phyloP scores from a whole-genome alignment of 2,329 filamentous ascomycete species.

The Diplocarpon rosae region DNA sequence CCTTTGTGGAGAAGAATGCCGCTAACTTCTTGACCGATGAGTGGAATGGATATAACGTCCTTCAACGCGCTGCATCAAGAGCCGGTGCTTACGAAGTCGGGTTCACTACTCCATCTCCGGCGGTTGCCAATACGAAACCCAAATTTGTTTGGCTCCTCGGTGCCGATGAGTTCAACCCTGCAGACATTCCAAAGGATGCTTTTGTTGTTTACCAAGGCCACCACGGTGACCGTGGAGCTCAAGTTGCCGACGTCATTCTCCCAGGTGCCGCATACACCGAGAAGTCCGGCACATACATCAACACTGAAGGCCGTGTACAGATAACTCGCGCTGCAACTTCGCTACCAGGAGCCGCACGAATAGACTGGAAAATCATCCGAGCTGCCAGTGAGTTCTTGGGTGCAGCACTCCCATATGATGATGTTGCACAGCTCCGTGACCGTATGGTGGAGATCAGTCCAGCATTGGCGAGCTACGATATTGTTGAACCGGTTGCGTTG shows the following conservation, averaged over 20 bases:
- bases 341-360: slow-evolving; percentile 77
- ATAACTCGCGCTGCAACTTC: slow-evolving; percentile 84
- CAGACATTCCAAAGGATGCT: slow-evolving; percentile 86
- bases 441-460: slow-evolving; percentile 94
- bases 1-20: slow-evolving; percentile 88
- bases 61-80: slow-evolving; percentile 86
- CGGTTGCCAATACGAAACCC: slow-evolving; percentile 72
- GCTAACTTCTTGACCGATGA: slow-evolving; percentile 77
- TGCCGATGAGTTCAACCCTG: slow-evolving; percentile 77
- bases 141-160: slow-evolving; percentile 97
- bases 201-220: slow-evolving; percentile 98
- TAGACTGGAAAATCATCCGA: slow-evolving; percentile 98
- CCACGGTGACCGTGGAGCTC: slow-evolving; percentile 87
- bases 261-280: slow-evolving; percentile 95
- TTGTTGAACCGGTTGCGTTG: slow-evolving; percentile 72
- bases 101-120: slow-evolving; percentile 74
- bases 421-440: slow-evolving; percentile 78
- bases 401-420: slow-evolving; percentile 80
- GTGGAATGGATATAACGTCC: slow-evolving; percentile 96
- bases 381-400: slow-evolving; percentile 87
- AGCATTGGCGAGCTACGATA: slow-evolving; percentile 77
- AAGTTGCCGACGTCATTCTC: slow-evolving; percentile 86
- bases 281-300: slow-evolving; percentile 91
- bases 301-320: slow-evolving; percentile 94
- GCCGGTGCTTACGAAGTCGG: slow-evolving; percentile 92